Evolutionary conservation across 257 asterid species (phyloP).

Genomic region (Rauvolfia tetraphylla): DNA sequence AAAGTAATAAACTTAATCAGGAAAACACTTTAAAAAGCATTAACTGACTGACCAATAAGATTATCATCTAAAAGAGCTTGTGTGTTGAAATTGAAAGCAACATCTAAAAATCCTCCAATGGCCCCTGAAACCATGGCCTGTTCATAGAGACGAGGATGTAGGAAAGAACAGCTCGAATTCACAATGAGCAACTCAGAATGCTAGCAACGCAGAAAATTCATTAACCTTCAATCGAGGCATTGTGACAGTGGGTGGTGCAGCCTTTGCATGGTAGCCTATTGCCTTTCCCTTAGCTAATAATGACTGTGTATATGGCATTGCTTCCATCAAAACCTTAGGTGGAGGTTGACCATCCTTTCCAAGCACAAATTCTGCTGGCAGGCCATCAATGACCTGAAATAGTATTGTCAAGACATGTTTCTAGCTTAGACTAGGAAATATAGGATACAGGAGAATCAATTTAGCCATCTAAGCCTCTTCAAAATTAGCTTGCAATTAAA

Average conservation of each 20-base stretch:
- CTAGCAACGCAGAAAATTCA: not conserved
- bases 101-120: constrained; percentile 84
- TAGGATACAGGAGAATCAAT: constrained; percentile 1
- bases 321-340: constrained; percentile 46
- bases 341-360: constrained; percentile 81
- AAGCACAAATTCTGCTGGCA: constrained; percentile 91
- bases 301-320: constrained; percentile 89
- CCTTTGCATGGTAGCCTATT: constrained; percentile 81
- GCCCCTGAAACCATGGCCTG: constrained; percentile 98
- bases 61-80: constrained; percentile 87
- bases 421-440: constrained; percentile 1
- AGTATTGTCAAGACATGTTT: constrained; percentile 4
- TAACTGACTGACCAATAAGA: constrained; percentile 68
- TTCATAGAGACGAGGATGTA: not conserved
- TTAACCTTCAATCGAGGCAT: constrained; percentile 93
- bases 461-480: not conserved
- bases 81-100: constrained; percentile 85
- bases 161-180: constrained; percentile 6
- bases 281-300: constrained; percentile 65
- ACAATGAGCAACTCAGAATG: constrained; percentile 10
- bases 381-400: constrained; percentile 79
- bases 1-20: not conserved
- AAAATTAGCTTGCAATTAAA: constrained; percentile 3
- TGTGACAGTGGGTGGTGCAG: constrained; percentile 97
- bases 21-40: constrained; percentile 1